Base-by-base conservation (phyloP, 2,329 filamentous ascomycete genomes). In the Clathrospora elynae region DNA sequence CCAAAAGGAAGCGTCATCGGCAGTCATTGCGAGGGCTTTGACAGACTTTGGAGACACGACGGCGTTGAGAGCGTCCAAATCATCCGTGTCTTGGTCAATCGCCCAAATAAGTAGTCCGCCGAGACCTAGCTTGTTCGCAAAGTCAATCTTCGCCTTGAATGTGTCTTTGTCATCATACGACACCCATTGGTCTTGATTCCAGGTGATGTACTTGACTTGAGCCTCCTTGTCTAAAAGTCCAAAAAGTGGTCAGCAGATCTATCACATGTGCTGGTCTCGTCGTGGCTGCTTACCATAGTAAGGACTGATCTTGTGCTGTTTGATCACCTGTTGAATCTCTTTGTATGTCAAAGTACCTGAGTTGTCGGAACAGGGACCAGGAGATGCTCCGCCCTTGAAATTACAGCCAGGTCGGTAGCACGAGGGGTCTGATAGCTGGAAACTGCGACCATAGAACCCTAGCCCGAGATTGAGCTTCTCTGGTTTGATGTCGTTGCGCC, bases 121-220 rank as follows among this genome's bases (percentile, higher is more conserved):
- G 10, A 54, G 24, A 10, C 51, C 43, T 3, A 22, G 19, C 19
- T 36, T 33, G 26, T 53, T 51, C 3, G 62, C 73, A n/a, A 71
- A 78, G 18, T 66, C 70, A 1, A 67, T 85, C 6, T 74, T 80
- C 12, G 57, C 75, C 2, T 66, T 71, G 2, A 79, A 83, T 42
- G 60, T 64, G 11, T 60, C 50, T 8, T 18, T 9, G 28, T 65
- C 61, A 26, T 65, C 61, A 32, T 55, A 65, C 1, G 50, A 55
- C 2, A 64, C 37, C 62, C 61, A 66, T 25, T 64, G 55, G 33
- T 65, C 46, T 4, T 12, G 3, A n/a, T 51, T 46, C 51, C 53
- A 66, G 2, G 46, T 53, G 17, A 64, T 35, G 22, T 52, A 47
- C 24, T 65, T 61, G 32, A 62, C 53, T 26, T 39, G 49, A 5